phyloP scores from a whole-genome alignment of 2,329 filamentous ascomycete species.

The Colletotrichum truncatum region DNA sequence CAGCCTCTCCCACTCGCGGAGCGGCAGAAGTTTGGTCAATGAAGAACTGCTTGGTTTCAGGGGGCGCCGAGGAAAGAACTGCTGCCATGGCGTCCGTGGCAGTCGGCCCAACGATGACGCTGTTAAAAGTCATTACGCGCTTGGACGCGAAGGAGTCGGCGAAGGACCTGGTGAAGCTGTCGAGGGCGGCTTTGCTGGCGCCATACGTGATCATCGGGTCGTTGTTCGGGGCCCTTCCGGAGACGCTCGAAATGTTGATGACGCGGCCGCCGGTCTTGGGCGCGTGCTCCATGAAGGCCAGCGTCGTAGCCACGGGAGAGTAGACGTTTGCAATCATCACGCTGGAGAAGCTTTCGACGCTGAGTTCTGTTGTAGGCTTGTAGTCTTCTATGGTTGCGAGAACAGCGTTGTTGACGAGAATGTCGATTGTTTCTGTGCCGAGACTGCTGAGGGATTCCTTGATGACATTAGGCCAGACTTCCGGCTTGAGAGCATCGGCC shows the following conservation, averaged over 20 bases:
- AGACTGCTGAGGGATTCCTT: background rate
- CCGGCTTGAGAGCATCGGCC: background rate
- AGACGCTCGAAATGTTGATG: constrained; percentile 42
- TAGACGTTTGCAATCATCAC: constrained; percentile 11
- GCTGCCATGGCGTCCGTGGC: constrained; percentile 19
- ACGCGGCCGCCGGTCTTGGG: constrained; percentile 43
- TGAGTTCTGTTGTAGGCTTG: background rate
- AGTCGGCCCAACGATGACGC: constrained; percentile 40
- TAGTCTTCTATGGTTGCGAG: background rate
- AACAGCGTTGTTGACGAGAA: constrained; percentile 16
- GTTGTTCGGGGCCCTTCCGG: background rate
- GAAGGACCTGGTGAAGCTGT: constrained; percentile 38
- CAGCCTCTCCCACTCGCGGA: background rate
- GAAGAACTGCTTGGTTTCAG: background rate
- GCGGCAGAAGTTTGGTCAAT: background rate
- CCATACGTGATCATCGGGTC: constrained; percentile 34
- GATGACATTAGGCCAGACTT: background rate
- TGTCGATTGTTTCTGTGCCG: background rate
- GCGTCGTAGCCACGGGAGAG: constrained; percentile 38
- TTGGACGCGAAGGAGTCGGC: constrained; percentile 39
- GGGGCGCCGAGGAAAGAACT: background rate
- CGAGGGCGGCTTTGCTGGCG: constrained; percentile 43
- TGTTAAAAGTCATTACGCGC: constrained; percentile 39
- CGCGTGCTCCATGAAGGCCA: constrained; percentile 40
- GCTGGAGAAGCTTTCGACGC: background rate